Evolutionary conservation across 768 basidiomycete species (phyloP).

Genomic region (Imleria badia): DNA sequence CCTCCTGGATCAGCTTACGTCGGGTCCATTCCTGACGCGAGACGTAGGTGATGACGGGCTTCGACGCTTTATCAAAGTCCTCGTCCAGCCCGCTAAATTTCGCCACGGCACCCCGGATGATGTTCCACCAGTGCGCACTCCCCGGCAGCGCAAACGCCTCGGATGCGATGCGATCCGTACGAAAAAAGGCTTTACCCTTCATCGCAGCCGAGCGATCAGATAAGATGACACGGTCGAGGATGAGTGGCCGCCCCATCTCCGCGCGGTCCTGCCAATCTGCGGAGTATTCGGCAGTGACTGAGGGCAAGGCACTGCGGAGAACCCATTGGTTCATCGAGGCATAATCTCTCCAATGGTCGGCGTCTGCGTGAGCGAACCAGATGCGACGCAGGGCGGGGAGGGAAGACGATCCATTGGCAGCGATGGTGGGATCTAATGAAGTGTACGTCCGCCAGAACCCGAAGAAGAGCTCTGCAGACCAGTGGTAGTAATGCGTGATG

Average conservation of each 20-base stretch:
- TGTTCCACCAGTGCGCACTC: conserved; percentile 81
- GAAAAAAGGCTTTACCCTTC: conserved; percentile 60
- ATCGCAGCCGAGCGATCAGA: conserved; percentile 87
- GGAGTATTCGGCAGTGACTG: conserved; percentile 73
- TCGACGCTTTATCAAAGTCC: conserved; percentile 46
- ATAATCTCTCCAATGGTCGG: conserved; percentile 87
- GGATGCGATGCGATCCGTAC: conserved; percentile 75
- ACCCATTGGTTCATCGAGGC: conserved; percentile 90
- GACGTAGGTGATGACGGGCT: conserved; percentile 89
- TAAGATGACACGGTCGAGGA: conserved; percentile 86
- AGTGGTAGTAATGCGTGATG: conserved; percentile 92
- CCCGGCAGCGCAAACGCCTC: conserved; percentile 75
- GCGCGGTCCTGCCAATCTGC: conserved; percentile 84
- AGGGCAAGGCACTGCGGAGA: conserved; percentile 77
- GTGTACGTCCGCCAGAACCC: conserved; percentile 93
- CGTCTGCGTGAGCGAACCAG: conserved; percentile 72
- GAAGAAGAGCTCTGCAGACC: conserved; percentile 88
- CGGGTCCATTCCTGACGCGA: conserved; percentile 88
- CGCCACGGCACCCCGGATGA: conserved; percentile 70
- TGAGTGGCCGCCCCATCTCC: conserved; percentile 63
- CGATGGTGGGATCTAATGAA: conserved; percentile 71
- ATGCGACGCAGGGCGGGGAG: conserved; percentile 76
- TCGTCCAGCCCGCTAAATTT: conserved; percentile 63
- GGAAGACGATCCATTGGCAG: conserved; percentile 60
- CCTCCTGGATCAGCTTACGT: conserved; percentile 70